Conservation (phyloP, 1,139 yeast species). For the Hansenula anomala region DNA sequence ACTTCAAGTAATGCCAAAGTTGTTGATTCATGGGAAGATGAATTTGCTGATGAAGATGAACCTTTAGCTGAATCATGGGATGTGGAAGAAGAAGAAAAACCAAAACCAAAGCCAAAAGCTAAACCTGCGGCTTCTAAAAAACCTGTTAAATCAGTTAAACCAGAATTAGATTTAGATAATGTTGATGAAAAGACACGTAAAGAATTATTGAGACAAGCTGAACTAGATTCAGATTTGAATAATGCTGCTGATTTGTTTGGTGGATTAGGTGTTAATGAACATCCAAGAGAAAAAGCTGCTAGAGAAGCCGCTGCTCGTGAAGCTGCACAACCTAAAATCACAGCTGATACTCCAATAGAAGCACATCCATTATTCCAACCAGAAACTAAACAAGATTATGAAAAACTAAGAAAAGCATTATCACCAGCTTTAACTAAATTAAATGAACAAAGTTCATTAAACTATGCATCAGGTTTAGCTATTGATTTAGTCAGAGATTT, state of each 20-base stretch:
- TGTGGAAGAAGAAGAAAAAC: constrained; percentile 44
- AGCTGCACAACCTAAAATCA: constrained; percentile 32
- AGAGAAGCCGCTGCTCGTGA: constrained; percentile 37
- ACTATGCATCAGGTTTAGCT: constrained; percentile 72
- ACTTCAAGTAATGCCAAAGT: constrained; percentile 42
- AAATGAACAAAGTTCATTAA: constrained; percentile 56
- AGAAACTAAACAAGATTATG: constrained; percentile 75
- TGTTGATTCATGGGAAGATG: constrained; percentile 82
- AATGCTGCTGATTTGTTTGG: constrained; percentile 93
- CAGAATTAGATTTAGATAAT: constrained; percentile 40
- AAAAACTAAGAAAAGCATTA: constrained; percentile 75
- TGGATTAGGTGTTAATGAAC: constrained; percentile 72
- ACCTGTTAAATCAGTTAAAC: constrained; percentile 30
- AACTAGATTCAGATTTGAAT: constrained; percentile 78
- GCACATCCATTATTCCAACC: constrained; percentile 79
- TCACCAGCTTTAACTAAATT: constrained; percentile 62
- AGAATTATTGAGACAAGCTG: constrained; percentile 73
- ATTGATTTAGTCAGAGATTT: constrained; percentile 84
- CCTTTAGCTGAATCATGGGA: constrained; percentile 89
- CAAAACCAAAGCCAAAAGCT: constrained; percentile 26
- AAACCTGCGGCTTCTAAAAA: constrained; percentile 25
- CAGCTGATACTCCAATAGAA: constrained; percentile 65
- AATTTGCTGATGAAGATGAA: constrained; percentile 56
- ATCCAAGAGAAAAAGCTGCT: constrained; percentile 64
- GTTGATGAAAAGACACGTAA: constrained; percentile 64